Base-by-base conservation (phyloP, 306 rosid species). In the Hippophae rhamnoides region DNA sequence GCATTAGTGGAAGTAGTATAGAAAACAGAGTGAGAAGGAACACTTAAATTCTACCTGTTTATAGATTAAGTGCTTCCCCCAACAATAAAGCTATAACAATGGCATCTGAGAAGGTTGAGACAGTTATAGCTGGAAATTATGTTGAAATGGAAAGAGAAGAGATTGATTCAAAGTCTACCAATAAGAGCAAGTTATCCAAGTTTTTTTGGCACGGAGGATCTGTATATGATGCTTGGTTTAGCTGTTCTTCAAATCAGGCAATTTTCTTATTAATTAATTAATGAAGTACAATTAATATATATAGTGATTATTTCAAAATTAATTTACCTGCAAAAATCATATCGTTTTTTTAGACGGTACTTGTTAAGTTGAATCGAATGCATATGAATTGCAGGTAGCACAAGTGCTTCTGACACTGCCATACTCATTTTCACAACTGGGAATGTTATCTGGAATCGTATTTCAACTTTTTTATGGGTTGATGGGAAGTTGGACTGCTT, bases 401-500 rank as follows among this genome's bases (percentile, higher is more conserved):
- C 99, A 92, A 84, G 99, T 92, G 74, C 93, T 92, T 56, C 69
- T 92, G 61, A 92, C 99, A 73, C 78, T 92, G 50, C 99, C 99
- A 7, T 92, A 92, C 73, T 92, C 99, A 40, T 92, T 92, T 69
- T 92, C 99, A 18, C 99, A 92, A 73, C 80, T 92, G 67, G 96
- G 99, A 43, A 85, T 92, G 95, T 13, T 80, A 49, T 92, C 99
- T 73, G 96, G 99, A 63, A 85, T 92, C 47, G 6, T 92, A 8
- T 88, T 92, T 73, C 99, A 92, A 82, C 87, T 92, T 55, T 88
- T 92, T 45, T 92, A 92, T 68, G 99, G 99, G 42, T 63, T 92
- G 2, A 67, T 92, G 95, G 99, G 99, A 75, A 92, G 99, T 69
- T 88, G 99, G 99, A 88, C 99, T 69, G 96, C 96, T 47, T 92